Conservation (phyloP, 257 asterid species). For the Lycium barbarum region DNA sequence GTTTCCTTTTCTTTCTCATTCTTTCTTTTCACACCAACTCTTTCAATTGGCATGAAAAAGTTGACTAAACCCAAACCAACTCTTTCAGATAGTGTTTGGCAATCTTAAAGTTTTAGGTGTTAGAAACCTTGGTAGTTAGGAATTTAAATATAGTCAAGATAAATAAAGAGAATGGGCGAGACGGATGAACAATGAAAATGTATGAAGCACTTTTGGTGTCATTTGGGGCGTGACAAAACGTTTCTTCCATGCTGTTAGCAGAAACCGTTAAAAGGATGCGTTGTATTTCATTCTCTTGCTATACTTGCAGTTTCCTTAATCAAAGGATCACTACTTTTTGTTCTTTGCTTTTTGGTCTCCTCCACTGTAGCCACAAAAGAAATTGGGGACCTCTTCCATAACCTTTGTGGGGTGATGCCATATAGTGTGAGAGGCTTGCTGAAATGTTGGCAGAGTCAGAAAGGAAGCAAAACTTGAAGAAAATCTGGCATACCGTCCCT, state of each 20-base stretch:
- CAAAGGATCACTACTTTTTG: neutral
- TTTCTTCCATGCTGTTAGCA: neutral
- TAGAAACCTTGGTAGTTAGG: conserved; percentile 5
- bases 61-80: too few species aligned
- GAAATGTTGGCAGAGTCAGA: neutral
- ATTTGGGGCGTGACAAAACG: neutral
- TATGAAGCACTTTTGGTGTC: neutral
- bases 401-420: neutral
- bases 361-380: conserved; percentile 5
- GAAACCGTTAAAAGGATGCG: neutral
- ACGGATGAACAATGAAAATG: conserved; percentile 12
- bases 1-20: too few species aligned
- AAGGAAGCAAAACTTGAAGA: neutral
- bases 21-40: too few species aligned
- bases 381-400: neutral
- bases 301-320: neutral
- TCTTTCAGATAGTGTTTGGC: too few species aligned
- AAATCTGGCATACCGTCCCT: neutral
- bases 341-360: conserved; percentile 14
- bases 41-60: too few species aligned
- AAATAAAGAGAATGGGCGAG: neutral
- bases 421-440: neutral
- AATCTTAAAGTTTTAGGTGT: neutral
- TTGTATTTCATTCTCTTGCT: conserved; percentile 8
- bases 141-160: neutral